Percentiles rank a stretch among this genome's conserved stretches.
Evolutionary conservation across 768 basidiomycete species (phyloP).

Genomic region (Wakefieldia striispora): DNA sequence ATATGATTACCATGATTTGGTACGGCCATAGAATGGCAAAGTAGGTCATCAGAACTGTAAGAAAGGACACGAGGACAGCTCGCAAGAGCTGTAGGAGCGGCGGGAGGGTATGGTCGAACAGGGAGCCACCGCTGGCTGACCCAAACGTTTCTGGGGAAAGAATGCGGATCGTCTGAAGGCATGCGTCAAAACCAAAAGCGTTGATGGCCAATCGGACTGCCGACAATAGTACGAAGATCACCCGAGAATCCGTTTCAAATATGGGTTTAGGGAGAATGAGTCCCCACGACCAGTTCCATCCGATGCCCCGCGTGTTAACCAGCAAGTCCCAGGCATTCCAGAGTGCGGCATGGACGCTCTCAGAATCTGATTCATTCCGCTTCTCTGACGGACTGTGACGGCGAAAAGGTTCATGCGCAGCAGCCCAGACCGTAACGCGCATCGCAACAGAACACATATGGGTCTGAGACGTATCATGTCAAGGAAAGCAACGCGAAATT

Average conservation of each 20-base stretch:
- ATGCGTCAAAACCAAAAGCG: conserved; percentile 9
- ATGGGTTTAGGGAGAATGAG: conserved; percentile 13
- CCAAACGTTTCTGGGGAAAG: conserved; percentile 42
- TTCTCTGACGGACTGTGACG: conserved; percentile 2
- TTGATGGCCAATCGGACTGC: conserved; percentile 1
- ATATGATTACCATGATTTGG: conserved; percentile 40
- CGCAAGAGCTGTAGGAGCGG: conserved; percentile 34
- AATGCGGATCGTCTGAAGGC: conserved; percentile 9
- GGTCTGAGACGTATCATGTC: conserved; percentile 5
- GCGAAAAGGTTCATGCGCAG: conserved; percentile 9
- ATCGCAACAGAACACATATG: conserved; percentile 12
- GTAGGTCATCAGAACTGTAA: conserved; percentile 46
- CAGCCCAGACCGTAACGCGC: conserved; percentile 18
- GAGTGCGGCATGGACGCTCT: conserved; percentile 6
- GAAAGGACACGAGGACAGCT: conserved; percentile 41
- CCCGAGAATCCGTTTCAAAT: conserved; percentile 16
- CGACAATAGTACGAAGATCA: conserved; percentile 14
- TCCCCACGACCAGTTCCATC: conserved; percentile 25
- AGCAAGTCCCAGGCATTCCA: conserved; percentile 30
- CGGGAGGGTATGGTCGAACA: conserved; percentile 36
- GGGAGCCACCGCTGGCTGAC: conserved; percentile 31
- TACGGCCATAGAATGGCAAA: conserved; percentile 44
- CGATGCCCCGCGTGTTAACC: conserved; percentile 20
- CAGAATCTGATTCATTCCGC: background rate
- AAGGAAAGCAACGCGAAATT: background rate